Evolutionary conservation across 1,284 basidiomycete species (phyloP).

Genomic region (Termitomyces sp.): DNA sequence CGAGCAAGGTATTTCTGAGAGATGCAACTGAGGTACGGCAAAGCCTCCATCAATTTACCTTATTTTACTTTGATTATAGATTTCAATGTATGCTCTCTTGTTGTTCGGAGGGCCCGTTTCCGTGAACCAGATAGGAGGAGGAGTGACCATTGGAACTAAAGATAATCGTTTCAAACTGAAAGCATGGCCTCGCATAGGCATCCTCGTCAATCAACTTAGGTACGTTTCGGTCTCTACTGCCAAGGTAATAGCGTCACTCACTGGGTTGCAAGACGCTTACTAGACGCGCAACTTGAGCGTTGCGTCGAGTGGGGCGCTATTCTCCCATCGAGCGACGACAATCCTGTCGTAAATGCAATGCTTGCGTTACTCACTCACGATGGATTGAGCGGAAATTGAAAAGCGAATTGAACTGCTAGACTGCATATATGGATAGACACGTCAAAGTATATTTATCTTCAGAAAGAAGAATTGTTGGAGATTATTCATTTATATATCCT

Average conservation of each 20-base stretch:
- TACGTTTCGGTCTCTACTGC: slow-evolving; percentile 19
- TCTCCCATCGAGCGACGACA: slow-evolving; percentile 43
- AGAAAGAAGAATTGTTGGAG: not conserved
- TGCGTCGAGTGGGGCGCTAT: slow-evolving; percentile 51
- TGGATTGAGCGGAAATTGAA: slow-evolving; percentile 33
- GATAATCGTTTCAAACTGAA: slow-evolving; percentile 58
- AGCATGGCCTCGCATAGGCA: slow-evolving; percentile 85
- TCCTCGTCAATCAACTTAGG: slow-evolving; percentile 88
- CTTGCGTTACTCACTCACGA: slow-evolving; percentile 63
- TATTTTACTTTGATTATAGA: slow-evolving; percentile 31
- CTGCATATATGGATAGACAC: not conserved
- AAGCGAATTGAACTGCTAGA: not conserved
- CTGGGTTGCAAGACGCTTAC: slow-evolving; percentile 43
- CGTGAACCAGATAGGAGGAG: slow-evolving; percentile 76
- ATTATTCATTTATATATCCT: no score
- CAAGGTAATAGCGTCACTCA: not conserved
- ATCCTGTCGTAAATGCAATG: slow-evolving; percentile 66
- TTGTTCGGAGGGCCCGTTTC: slow-evolving; percentile 80
- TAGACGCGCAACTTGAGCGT: slow-evolving; percentile 65
- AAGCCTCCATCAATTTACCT: not conserved
- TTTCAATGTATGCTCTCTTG: slow-evolving; percentile 81
- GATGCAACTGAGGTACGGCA: slow-evolving; percentile 78
- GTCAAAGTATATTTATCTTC: not conserved
- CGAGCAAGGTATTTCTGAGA: slow-evolving; percentile 82
- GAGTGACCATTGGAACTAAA: slow-evolving; percentile 60